Evolutionary conservation across 75 land plant genomes (phyloP).

Genomic region (Pinus albicaulis): DNA sequence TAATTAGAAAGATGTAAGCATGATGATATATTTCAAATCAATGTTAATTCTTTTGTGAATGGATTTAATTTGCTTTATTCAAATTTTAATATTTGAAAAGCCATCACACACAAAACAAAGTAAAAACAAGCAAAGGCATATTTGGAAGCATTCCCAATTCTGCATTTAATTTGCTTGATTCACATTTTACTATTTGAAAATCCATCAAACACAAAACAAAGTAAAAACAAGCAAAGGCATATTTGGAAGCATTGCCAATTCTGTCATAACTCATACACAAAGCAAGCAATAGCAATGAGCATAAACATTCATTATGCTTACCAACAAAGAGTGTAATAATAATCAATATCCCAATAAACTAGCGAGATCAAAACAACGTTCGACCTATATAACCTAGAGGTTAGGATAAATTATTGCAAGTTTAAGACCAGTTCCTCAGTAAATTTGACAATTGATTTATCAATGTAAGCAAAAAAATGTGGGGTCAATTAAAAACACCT

Average conservation of each 20-base stretch:
- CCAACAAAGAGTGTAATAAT: not conserved
- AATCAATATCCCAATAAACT: not conserved
- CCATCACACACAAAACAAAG: not conserved
- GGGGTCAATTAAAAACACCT: too few relatives aligned
- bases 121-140: not conserved
- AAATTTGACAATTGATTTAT: not conserved
- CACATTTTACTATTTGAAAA: not conserved
- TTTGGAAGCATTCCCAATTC: not conserved
- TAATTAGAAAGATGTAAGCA: conserved; percentile 4
- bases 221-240: not conserved
- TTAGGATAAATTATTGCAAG: not conserved
- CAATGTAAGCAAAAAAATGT: too few relatives aligned
- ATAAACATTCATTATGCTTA: too few relatives aligned
- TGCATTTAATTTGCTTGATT: not conserved
- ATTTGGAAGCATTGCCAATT: not conserved
- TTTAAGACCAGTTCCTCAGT: not conserved
- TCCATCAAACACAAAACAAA: not conserved
- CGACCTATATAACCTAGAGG: not conserved
- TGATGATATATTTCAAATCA: not conserved
- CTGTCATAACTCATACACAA: not conserved
- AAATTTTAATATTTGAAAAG: not conserved
- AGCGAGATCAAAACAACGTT: not conserved
- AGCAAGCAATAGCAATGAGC: too few relatives aligned
- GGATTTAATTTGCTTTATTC: not conserved
- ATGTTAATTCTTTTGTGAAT: not conserved